A percentile compares a stretch with the other conserved stretches of the same genome.
Evolutionary conservation across 495 filamentous ascomycete species (phyloP).

Genomic region (Apiosordaria backusii): DNA sequence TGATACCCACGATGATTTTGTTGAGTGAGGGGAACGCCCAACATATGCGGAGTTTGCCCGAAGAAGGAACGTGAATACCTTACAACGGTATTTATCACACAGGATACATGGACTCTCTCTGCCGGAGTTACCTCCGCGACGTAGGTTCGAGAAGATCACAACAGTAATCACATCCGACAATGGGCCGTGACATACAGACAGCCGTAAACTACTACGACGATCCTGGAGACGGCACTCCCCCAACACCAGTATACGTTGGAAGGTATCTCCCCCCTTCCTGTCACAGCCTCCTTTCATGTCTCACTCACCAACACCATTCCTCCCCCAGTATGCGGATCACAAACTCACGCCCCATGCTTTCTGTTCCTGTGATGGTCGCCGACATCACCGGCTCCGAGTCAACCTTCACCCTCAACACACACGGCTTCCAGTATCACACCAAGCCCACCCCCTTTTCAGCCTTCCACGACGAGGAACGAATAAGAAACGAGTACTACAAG

Average conservation of each 20-base stretch:
- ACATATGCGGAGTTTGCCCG: neutral
- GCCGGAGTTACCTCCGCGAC: neutral
- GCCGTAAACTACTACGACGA: neutral
- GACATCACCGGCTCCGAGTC: conserved; percentile 37
- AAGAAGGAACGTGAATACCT: neutral
- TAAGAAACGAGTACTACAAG: conserved; percentile 58
- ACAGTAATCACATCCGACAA: neutral
- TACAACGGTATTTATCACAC: too few relatives aligned
- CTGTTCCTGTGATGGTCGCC: conserved; percentile 33
- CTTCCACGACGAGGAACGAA: conserved; percentile 39
- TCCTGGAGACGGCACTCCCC: neutral
- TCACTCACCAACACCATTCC: neutral
- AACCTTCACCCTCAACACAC: conserved; percentile 35
- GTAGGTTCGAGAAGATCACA: neutral
- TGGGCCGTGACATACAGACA: neutral
- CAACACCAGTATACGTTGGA: neutral
- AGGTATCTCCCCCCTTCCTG: neutral
- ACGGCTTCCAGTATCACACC: conserved; percentile 38
- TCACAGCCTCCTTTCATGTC: neutral
- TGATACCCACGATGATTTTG: neutral
- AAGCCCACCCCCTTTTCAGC: conserved; percentile 13
- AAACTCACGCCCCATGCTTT: neutral
- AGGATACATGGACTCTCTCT: neutral
- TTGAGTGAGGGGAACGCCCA: neutral
- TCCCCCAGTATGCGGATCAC: neutral